Percentiles rank a stretch among this genome's conserved stretches.
These are phyloP conservation scores for Aaosphaeria arxii DNA, from an alignment of 2,329 filamentous ascomycete genomes.

Conservation along the genomic window DNA sequence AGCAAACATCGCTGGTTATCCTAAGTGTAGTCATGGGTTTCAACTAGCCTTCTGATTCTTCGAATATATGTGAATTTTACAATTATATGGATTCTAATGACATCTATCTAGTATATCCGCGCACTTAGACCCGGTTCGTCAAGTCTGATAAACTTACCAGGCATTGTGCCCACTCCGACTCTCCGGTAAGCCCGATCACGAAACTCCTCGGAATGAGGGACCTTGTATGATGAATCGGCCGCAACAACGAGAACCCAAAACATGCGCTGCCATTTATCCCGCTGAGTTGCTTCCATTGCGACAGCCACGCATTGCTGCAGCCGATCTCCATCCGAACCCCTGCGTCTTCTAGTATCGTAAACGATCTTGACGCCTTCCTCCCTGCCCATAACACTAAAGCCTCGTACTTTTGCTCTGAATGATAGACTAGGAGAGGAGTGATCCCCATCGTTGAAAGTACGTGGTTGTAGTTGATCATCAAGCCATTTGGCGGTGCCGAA, in stretches of 20 bases:
- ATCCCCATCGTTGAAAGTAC: slow-evolving; percentile 1
- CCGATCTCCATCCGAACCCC: slow-evolving; percentile 4
- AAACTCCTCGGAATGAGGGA: neutral
- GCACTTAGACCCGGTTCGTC: slow-evolving; percentile 3
- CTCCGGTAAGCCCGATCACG: slow-evolving; percentile 7
- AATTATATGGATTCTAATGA: neutral
- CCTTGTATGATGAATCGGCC: neutral
- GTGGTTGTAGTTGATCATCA: slow-evolving; percentile 3
- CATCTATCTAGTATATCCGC: slow-evolving; percentile 2
- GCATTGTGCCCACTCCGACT: slow-evolving; percentile 14
- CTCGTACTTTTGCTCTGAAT: slow-evolving; percentile 6
- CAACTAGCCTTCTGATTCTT: too few species aligned
- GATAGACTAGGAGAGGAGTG: slow-evolving; percentile 1
- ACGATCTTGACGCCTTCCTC: slow-evolving; percentile 6
- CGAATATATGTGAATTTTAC: too few species aligned
- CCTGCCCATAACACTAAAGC: slow-evolving; percentile 7
- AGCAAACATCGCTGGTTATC: too few species aligned
- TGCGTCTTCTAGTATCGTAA: slow-evolving; percentile 9
- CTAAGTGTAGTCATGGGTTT: too few species aligned
- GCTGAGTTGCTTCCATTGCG: slow-evolving; percentile 4
- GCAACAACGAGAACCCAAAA: slow-evolving; percentile 12
- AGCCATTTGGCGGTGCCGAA: slow-evolving; percentile 12
- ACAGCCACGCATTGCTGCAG: slow-evolving; percentile 10
- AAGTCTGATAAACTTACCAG: slow-evolving; percentile 11
- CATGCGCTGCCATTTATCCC: slow-evolving; percentile 1